Evolutionary conservation across 352 stramenopile species (phyloP).

Genomic region (Aphanomyces cochlioides): DNA sequence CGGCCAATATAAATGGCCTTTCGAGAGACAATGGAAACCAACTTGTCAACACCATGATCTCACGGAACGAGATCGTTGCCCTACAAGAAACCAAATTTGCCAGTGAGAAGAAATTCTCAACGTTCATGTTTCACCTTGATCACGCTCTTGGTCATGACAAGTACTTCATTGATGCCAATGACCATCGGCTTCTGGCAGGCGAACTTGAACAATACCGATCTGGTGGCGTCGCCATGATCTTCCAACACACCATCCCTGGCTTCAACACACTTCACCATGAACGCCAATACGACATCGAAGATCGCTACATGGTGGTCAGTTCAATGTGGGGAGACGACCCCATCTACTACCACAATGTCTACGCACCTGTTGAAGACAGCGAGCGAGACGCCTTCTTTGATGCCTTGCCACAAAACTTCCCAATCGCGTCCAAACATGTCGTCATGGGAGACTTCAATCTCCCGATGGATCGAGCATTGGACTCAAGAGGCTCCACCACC

Average conservation of each 20-base stretch:
- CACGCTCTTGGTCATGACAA: background rate
- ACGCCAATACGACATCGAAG: background rate
- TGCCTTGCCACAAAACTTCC: background rate
- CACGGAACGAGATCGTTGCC: background rate
- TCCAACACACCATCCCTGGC: constrained; percentile 4
- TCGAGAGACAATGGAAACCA: background rate
- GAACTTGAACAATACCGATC: background rate
- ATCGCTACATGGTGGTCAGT: constrained; percentile 14
- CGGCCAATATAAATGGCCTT: constrained; percentile 2
- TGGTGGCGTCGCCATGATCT: background rate
- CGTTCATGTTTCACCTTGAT: constrained; percentile 16
- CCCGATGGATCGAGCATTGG: too few relatives aligned
- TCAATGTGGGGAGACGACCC: background rate
- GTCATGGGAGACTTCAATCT: background rate
- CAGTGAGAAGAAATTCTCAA: background rate
- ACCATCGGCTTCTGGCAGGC: background rate
- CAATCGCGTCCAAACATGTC: background rate
- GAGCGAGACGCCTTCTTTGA: background rate
- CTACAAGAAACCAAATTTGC: constrained; percentile 20
- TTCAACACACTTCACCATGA: background rate
- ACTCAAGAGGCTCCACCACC: too few relatives aligned
- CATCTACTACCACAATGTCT: constrained; percentile 1
- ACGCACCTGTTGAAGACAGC: background rate
- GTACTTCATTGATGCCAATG: constrained; percentile 9
- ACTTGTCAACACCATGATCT: background rate